These are phyloP conservation scores for Delonix regia DNA, from an alignment of 306 rosid genomes.

Conservation along the genomic window DNA sequence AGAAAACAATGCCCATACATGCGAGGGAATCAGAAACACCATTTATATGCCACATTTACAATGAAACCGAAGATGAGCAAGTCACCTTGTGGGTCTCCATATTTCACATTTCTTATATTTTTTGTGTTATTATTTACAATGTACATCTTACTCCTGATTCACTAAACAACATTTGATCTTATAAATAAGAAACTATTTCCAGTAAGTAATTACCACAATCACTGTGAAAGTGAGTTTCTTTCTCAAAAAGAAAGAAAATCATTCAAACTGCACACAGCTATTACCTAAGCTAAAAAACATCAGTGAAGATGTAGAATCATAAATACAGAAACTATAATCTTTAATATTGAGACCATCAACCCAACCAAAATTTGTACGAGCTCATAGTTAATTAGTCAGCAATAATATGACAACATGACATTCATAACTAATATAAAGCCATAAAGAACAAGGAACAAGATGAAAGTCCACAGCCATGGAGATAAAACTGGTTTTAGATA, in stretches of 20 bases:
- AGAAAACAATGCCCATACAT: slow-evolving; percentile 4
- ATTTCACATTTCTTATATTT: not conserved
- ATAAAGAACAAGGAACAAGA: not conserved
- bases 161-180: not conserved
- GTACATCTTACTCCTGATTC: not conserved
- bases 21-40: slow-evolving; percentile 13
- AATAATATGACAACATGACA: not conserved
- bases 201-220: not conserved
- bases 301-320: slow-evolving; percentile 6
- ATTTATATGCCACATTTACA: not conserved
- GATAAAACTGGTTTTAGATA: slow-evolving; percentile 21
- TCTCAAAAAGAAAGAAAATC: slow-evolving; percentile 4
- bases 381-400: not conserved
- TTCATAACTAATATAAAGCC: slow-evolving; percentile 22
- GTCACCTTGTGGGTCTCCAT: slow-evolving; percentile 1
- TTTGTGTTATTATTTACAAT: not conserved
- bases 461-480: not conserved
- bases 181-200: not conserved
- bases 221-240: not conserved
- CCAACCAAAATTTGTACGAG: slow-evolving; percentile 5
- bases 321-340: not conserved
- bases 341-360: slow-evolving; percentile 1
- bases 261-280: slow-evolving; percentile 19
- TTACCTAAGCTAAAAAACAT: slow-evolving; percentile 10
- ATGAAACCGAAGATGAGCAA: not conserved